Evolutionary conservation across 345 rosid species (phyloP).

Genomic region (Gynandropsis gynandra): DNA sequence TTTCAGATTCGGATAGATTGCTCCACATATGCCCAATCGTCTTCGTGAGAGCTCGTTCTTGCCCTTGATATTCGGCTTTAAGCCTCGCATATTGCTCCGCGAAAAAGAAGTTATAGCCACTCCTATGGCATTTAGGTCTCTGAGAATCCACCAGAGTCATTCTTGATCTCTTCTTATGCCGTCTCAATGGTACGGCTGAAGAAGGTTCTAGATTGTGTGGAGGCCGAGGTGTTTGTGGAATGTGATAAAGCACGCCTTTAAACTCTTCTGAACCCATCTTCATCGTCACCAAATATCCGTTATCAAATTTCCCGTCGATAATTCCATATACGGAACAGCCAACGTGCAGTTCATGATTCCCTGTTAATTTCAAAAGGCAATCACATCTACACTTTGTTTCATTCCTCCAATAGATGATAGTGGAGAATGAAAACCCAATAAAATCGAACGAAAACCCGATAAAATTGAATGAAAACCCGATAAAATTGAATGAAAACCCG

Average conservation of each 20-base stretch:
- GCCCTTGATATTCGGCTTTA: background rate
- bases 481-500: no score
- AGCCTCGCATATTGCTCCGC: background rate
- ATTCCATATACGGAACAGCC: slow-evolving; percentile 49
- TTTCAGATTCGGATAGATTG: slow-evolving; percentile 11
- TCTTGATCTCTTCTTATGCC: slow-evolving; percentile 7
- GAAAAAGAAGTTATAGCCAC: slow-evolving; percentile 16
- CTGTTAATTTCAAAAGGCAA: slow-evolving; percentile 6
- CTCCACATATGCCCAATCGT: slow-evolving; percentile 7
- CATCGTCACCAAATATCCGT: slow-evolving; percentile 58
- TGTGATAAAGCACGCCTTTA: slow-evolving; percentile 60
- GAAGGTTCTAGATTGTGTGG: slow-evolving; percentile 29
- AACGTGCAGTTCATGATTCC: slow-evolving; percentile 25
- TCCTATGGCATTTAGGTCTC: slow-evolving; percentile 16
- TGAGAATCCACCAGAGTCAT: background rate
- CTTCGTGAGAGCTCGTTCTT: background rate
- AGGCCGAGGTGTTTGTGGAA: slow-evolving; percentile 25
- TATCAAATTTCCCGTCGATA: slow-evolving; percentile 66
- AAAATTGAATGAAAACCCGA: no score
- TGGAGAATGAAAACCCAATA: background rate
- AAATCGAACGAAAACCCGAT: background rate
- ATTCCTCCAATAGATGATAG: background rate
- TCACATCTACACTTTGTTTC: background rate
- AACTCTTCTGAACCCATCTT: slow-evolving; percentile 45
- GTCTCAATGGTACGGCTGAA: slow-evolving; percentile 20